These are phyloP conservation scores for Urochloa ruziziensis DNA, from an alignment of 176 grass and related monocot species.

Conservation along the genomic window DNA sequence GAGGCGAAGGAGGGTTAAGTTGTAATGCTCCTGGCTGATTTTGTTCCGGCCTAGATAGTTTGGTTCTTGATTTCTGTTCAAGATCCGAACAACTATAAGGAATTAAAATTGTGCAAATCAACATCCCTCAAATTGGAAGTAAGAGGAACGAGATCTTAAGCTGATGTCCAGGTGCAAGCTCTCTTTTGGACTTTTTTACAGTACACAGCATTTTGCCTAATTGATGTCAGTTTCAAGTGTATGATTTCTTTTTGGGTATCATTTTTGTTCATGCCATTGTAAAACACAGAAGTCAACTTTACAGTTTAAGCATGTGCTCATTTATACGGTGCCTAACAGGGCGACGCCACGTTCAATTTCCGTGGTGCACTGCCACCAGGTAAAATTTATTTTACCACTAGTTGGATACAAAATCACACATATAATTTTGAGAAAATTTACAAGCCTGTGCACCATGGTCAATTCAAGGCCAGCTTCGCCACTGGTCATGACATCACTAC, in stretches of 20 bases:
- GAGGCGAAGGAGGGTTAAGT: background rate
- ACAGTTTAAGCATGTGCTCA: conserved; percentile 3
- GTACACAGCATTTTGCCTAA: background rate
- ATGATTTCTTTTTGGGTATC: background rate
- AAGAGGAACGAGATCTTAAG: background rate
- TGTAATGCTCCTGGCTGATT: conserved; percentile 14
- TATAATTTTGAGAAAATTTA: no score
- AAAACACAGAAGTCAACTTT: background rate
- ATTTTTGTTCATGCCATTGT: background rate
- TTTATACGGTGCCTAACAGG: no score
- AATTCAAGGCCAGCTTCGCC: no score
- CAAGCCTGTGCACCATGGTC: no score
- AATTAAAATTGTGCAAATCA: background rate
- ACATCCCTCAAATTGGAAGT: background rate
- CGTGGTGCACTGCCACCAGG: no score
- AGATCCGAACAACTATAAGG: background rate
- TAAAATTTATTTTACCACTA: no score
- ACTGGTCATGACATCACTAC: no score
- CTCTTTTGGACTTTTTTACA: no score
- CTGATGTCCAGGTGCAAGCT: background rate
- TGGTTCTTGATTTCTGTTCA: background rate
- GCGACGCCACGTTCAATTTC: no score
- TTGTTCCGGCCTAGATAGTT: background rate
- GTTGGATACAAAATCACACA: no score
- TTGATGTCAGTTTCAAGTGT: background rate